These are phyloP conservation scores for Myxozyma neglecta DNA, from an alignment of 805 yeast species.

Conservation along the genomic window DNA sequence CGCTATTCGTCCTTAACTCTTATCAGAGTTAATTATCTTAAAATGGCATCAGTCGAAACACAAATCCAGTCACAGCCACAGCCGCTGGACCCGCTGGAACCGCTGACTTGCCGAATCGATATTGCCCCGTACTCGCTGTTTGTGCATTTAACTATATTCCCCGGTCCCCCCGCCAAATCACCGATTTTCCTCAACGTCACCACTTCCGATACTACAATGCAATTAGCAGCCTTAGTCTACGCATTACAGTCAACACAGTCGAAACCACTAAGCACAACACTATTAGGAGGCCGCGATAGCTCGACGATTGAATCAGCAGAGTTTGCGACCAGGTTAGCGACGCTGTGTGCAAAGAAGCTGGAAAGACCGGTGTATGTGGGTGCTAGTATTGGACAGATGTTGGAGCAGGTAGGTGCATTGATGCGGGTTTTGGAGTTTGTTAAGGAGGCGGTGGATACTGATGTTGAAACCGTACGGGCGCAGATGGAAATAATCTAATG, in stretches of 20 bases:
- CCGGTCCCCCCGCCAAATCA: conserved; percentile 1
- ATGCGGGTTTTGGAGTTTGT: conserved; percentile 19
- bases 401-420: conserved; percentile 18
- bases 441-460: not conserved
- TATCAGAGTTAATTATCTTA: too few relatives aligned
- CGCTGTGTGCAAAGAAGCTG: conserved; percentile 4
- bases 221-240: conserved; percentile 17
- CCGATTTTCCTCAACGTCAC: conserved; percentile 18
- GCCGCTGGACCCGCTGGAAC: not conserved
- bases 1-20: too few relatives aligned
- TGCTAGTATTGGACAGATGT: conserved; percentile 10
- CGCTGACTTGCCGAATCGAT: conserved; percentile 5
- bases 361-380: conserved; percentile 29
- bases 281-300: conserved; percentile 21
- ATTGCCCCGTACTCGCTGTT: conserved; percentile 15
- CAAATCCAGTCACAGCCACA: not conserved
- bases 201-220: conserved; percentile 4
- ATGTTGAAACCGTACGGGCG: not conserved
- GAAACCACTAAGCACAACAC: conserved; percentile 15
- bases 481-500: not conserved
- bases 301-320: conserved; percentile 16
- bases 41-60: too few relatives aligned
- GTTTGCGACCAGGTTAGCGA: conserved; percentile 24
- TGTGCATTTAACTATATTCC: conserved; percentile 19
- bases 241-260: conserved; percentile 8